These are phyloP conservation scores for Thelonectria discophora DNA, from an alignment of 2,329 filamentous ascomycete species.

Conservation along the genomic window DNA sequence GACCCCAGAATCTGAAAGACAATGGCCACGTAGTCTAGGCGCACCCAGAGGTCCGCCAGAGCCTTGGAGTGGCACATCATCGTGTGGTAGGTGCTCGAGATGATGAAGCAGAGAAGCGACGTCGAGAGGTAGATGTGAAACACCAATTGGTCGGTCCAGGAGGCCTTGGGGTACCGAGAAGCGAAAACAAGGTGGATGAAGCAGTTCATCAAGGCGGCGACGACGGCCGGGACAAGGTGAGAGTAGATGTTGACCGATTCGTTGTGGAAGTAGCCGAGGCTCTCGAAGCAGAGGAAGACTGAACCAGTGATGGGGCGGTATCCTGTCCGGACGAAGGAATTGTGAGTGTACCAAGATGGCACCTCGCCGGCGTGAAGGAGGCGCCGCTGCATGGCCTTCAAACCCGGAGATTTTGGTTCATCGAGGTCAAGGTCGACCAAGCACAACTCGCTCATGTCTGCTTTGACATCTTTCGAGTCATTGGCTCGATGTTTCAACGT, in stretches of 20 bases:
- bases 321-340: slow-evolving; percentile 16
- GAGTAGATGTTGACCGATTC: slow-evolving; percentile 47
- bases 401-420: not conserved
- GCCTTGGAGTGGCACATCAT: slow-evolving; percentile 36
- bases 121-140: slow-evolving; percentile 37
- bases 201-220: slow-evolving; percentile 43
- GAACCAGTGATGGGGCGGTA: slow-evolving; percentile 56
- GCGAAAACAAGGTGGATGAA: slow-evolving; percentile 33
- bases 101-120: slow-evolving; percentile 30
- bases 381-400: not conserved
- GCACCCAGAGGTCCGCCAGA: slow-evolving; percentile 35
- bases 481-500: not conserved
- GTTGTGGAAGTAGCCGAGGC: slow-evolving; percentile 51
- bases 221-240: slow-evolving; percentile 53
- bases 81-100: slow-evolving; percentile 38
- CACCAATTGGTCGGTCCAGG: slow-evolving; percentile 29
- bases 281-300: slow-evolving; percentile 47
- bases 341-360: slow-evolving; percentile 18
- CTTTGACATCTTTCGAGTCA: not conserved
- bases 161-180: slow-evolving; percentile 30
- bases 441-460: not conserved
- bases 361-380: slow-evolving; percentile 16
- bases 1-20: slow-evolving; percentile 38
- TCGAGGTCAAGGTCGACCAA: not conserved
- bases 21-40: slow-evolving; percentile 37